Percentiles rank a stretch among this genome's conserved stretches.
phyloP scores from a whole-genome alignment of 2,329 filamentous ascomycete genomes.

The Orbilia blumenaviensis region DNA sequence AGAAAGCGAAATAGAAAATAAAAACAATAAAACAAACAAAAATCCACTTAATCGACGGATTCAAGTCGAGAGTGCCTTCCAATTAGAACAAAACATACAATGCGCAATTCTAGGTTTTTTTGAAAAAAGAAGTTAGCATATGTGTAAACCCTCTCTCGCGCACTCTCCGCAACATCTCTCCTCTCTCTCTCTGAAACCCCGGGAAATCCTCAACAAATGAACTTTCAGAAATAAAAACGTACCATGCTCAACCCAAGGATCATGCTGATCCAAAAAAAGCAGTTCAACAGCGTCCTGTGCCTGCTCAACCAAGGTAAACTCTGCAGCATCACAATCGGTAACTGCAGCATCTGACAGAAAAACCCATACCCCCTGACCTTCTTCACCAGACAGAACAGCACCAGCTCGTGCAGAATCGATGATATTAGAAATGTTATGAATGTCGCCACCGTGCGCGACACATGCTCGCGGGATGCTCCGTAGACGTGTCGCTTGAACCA shows the following conservation, averaged over 20 bases:
- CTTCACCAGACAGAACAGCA: conserved; percentile 98
- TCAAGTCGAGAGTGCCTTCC: too few species aligned
- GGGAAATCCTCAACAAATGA: background rate
- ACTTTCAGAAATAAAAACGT: conserved; percentile 61
- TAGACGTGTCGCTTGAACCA: conserved; percentile 97
- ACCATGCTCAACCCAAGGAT: conserved; percentile 84
- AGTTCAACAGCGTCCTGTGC: conserved; percentile 82
- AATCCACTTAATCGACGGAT: too few species aligned
- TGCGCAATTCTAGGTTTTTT: conserved; percentile 40
- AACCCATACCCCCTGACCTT: conserved; percentile 96
- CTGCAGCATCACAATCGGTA: conserved; percentile 93
- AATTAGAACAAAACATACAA: conserved; percentile 45
- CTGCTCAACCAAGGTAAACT: conserved; percentile 78
- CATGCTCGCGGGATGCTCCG: conserved; percentile 77
- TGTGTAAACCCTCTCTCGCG: too few species aligned
- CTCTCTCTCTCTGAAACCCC: too few species aligned
- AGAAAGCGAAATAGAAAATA: background rate
- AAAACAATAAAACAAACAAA: background rate
- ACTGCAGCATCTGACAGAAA: conserved; percentile 92
- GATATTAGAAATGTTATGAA: conserved; percentile 91
- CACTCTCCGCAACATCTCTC: too few species aligned
- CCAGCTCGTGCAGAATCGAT: conserved; percentile 88
- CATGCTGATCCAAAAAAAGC: conserved; percentile 92
- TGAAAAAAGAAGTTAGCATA: background rate
- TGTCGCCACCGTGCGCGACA: conserved; percentile 80